Base-by-base conservation (phyloP, 2,329 filamentous ascomycete species). In the Paecilomyces sp. region DNA sequence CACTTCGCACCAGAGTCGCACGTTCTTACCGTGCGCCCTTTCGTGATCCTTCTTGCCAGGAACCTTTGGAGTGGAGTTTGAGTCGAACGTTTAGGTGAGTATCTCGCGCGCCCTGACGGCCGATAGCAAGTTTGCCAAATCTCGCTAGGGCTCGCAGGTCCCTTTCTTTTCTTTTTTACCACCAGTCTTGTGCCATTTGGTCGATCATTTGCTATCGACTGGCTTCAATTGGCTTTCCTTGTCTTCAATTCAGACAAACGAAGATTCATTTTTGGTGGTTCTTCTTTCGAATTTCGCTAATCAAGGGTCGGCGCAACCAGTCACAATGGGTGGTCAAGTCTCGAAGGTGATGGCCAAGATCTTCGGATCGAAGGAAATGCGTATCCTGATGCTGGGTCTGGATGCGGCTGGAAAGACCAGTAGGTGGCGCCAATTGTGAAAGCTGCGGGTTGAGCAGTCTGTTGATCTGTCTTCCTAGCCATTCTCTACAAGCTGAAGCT, bases 401-500 rank as follows among this genome's bases (percentile, higher is more conserved):
- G 94, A 99, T 80, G 94, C 94, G 66, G 94, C 94, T 67, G 94
- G 94, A 83, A 99, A 99, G 84, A 99, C 94, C 55, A 97, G 80
- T 83, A 71, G 68, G 78, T 66, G 9, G n/a, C 36, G 6, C 18
- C n/a, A 28, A 6, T 47, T n/a, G 28, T 56, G 51, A 36, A 51
- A 33, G 25, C 52, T 52, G 22, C 36, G 8, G 50, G 50, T 50
- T 22, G 41, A 47, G 18, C 41, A 8, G 28, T 15, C 34, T 62
- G 58, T 41, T 57, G 28, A 60, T 31, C 31, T 50, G 41, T n/a
- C 28, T n/a, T 34, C 57, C 33, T 56, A 82, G 80, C 94, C 59
- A 97, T 97, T 72, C 88, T 99, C 63, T 99, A 97, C 85, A 97
- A 97, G 84, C 85, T 99, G 74, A 97, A 97, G 85, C 87, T 97